phyloP scores from a whole-genome alignment of 164 flowering plant species.

The Warburgia ugandensis region DNA sequence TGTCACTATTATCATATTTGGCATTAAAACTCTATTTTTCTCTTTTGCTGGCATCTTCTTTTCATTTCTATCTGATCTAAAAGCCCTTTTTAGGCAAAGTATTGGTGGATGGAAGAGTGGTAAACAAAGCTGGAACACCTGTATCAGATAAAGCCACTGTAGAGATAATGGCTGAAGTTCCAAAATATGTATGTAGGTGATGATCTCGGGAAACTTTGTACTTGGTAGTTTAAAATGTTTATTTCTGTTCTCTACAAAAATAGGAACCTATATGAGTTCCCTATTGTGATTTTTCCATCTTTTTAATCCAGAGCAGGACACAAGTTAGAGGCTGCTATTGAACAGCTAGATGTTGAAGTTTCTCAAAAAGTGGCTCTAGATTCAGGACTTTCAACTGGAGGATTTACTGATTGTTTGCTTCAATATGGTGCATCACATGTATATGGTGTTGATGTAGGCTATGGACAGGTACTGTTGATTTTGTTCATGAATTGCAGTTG shows the following conservation, averaged over 20 bases:
- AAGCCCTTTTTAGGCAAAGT: conserved; percentile 61
- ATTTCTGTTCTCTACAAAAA: too few relatives aligned
- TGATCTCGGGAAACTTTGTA: conserved; percentile 19
- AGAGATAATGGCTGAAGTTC: conserved; percentile 83
- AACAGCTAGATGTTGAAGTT: conserved; percentile 74
- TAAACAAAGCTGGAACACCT: conserved; percentile 81
- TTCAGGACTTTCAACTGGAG: conserved; percentile 97
- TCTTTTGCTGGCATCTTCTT: conserved; percentile 2
- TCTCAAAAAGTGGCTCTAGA: conserved; percentile 88
- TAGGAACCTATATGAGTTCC: too few relatives aligned
- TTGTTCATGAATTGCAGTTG: neutral
- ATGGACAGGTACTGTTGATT: conserved; percentile 73
- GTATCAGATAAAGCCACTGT: conserved; percentile 66
- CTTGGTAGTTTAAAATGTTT: too few relatives aligned
- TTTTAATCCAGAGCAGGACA: conserved; percentile 67
- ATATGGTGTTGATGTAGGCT: conserved; percentile 97
- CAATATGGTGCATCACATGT: conserved; percentile 91
- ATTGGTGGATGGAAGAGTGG: conserved; percentile 73
- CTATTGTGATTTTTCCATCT: neutral
- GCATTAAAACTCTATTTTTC: neutral
- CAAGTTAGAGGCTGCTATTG: conserved; percentile 97
- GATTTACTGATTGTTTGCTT: conserved; percentile 98
- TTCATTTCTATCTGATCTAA: neutral
- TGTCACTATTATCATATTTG: too few relatives aligned
- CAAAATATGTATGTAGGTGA: conserved; percentile 99